Evolutionary conservation across 495 filamentous ascomycete genomes (phyloP).

Genomic region (Penicillium robsamsonii): DNA sequence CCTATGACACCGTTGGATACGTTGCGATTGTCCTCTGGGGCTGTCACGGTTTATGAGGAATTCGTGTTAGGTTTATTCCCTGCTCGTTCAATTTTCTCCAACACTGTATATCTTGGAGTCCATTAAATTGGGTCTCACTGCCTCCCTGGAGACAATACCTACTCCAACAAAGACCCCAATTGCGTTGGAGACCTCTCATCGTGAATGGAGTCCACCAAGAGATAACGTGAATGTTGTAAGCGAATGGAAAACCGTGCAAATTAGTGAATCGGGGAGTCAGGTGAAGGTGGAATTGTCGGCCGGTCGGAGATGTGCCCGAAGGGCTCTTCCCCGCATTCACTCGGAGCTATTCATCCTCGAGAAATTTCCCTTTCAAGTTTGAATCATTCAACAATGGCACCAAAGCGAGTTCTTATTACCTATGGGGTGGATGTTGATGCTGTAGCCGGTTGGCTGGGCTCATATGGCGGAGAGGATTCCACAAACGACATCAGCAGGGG

Average conservation of each 20-base stretch:
- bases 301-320: slow-evolving; percentile 9
- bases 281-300: neutral
- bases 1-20: neutral
- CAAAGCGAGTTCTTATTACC: slow-evolving; percentile 54
- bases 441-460: slow-evolving; percentile 69
- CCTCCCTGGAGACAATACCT: slow-evolving; percentile 4
- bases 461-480: slow-evolving; percentile 65
- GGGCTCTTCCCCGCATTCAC: slow-evolving; percentile 19
- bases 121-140: slow-evolving; percentile 3
- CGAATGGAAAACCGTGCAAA: neutral
- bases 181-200: slow-evolving; percentile 4
- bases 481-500: slow-evolving; percentile 64
- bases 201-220: neutral
- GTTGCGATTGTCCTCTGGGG: neutral
- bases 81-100: slow-evolving; percentile 7
- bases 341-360: slow-evolving; percentile 3
- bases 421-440: slow-evolving; percentile 66
- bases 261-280: neutral
- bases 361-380: neutral
- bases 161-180: slow-evolving; percentile 23
- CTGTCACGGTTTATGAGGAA: slow-evolving; percentile 3
- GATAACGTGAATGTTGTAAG: neutral
- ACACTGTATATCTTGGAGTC: slow-evolving; percentile 9
- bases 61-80: neutral
- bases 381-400: slow-evolving; percentile 19